Percentiles rank a stretch among this genome's conserved stretches.
phyloP scores from a whole-genome alignment of 1,284 basidiomycete genomes.

The Veloboletus limbatus region DNA sequence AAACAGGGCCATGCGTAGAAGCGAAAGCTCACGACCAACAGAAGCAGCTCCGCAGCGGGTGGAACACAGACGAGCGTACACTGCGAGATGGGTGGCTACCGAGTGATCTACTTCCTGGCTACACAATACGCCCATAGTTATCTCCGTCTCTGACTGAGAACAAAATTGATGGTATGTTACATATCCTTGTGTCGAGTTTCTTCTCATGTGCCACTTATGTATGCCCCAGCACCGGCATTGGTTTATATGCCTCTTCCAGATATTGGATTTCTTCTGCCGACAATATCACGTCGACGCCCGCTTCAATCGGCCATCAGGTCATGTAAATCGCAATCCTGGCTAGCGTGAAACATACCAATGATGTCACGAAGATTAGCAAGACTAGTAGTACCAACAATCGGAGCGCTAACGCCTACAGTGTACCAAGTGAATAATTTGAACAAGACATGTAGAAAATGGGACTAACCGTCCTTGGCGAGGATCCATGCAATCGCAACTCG shows the following conservation, averaged over 20 bases:
- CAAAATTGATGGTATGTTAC: too few relatives aligned
- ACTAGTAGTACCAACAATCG: conserved; percentile 48
- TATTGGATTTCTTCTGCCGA: conserved; percentile 46
- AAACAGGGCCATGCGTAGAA: too few relatives aligned
- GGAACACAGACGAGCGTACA: too few relatives aligned
- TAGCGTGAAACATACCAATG: conserved; percentile 32
- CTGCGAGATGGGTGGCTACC: too few relatives aligned
- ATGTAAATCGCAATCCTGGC: neutral
- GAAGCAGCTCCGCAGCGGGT: too few relatives aligned
- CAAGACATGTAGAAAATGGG: neutral
- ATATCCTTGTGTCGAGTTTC: too few relatives aligned
- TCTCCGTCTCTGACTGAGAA: too few relatives aligned
- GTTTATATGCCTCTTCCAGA: conserved; percentile 44
- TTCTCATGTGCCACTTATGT: too few relatives aligned
- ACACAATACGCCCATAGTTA: too few relatives aligned
- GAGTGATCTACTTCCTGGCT: too few relatives aligned
- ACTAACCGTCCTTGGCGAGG: conserved; percentile 36
- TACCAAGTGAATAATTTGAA: neutral
- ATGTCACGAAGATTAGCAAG: conserved; percentile 45
- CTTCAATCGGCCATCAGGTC: conserved; percentile 20
- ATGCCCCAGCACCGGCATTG: conserved; percentile 38
- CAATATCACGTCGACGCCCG: conserved; percentile 37
- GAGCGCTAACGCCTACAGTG: conserved; percentile 39
- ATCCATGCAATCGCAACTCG: conserved; percentile 53
- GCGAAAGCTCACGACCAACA: too few relatives aligned